phyloP scores from a whole-genome alignment of 805 yeast species.

The Candida wancherniae region DNA sequence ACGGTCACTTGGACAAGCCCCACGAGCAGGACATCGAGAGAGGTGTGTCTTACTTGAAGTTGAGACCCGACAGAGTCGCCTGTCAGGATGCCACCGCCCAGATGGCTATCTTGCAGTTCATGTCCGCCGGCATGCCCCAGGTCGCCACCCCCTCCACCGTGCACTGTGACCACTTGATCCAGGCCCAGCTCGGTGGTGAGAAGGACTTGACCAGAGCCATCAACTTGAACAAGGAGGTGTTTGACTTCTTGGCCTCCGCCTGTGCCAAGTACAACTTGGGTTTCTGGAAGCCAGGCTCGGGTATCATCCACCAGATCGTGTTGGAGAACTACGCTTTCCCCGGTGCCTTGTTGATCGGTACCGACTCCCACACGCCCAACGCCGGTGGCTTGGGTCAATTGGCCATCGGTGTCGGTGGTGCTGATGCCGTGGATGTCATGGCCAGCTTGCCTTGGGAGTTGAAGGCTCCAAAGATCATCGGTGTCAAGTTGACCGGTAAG shows the following conservation, averaged over 20 bases:
- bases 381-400: slow-evolving; percentile 98
- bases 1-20: slow-evolving; percentile 93
- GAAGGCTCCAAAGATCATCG: slow-evolving; percentile 93
- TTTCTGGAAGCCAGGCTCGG: slow-evolving; percentile 99
- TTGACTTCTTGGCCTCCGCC: slow-evolving; percentile 83
- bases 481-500: slow-evolving; percentile 90
- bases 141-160: slow-evolving; percentile 95
- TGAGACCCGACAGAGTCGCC: slow-evolving; percentile 96
- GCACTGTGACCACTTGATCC: slow-evolving; percentile 97
- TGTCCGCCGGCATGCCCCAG: slow-evolving; percentile 88
- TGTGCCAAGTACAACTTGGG: slow-evolving; percentile 95
- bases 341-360: slow-evolving; percentile 93
- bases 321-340: slow-evolving; percentile 96
- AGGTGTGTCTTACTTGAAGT: slow-evolving; percentile 86
- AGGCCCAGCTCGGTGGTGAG: slow-evolving; percentile 89
- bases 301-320: slow-evolving; percentile 95
- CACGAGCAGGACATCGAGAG: slow-evolving; percentile 79
- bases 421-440: slow-evolving; percentile 97
- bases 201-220: slow-evolving; percentile 83
- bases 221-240: slow-evolving; percentile 88
- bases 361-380: slow-evolving; percentile 96
- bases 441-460: slow-evolving; percentile 95
- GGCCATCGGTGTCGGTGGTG: slow-evolving; percentile 99
- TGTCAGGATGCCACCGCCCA: slow-evolving; percentile 99
- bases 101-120: slow-evolving; percentile 95